Base-by-base conservation (phyloP, 192 early-diverging fungal genomes). In the Coemansia sp. region DNA sequence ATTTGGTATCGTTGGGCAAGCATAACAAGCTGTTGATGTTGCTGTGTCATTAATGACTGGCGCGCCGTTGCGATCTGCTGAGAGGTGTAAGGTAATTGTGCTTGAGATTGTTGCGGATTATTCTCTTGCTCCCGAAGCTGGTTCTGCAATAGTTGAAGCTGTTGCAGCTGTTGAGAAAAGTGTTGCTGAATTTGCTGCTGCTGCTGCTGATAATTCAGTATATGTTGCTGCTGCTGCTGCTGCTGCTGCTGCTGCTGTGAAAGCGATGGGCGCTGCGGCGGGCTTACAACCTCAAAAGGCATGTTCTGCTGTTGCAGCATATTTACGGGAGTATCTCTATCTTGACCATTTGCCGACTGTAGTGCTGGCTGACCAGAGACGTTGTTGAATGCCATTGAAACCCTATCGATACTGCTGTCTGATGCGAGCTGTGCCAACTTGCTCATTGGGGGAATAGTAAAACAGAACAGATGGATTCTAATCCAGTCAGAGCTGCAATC, bases 311-410 rank as follows among this genome's bases (percentile, higher is more conserved):
- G 77, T 26, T 26, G 26, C 15, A 70, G 64, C 61, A 73, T 74
- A 59, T 42, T 63, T 18, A 62, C 26, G 8, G 65, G 37, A 10
- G 61, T 41, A 49, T 74, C 72, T 6, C 46, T 41, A 15, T 62
- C 18, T 66, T 74, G 72, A 46, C 73, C 59, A 52, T 51, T 61
- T 19, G 59, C 63, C 36, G 73, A 42, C 40, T 72, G 69, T 40
- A 72, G 51, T 57, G 57, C 52, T 32, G 63, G 62, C 40, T 80
- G 78, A 11, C 78, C 69, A 62, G 78, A 67, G 40, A 72, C 41
- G 62, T 80, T 75, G 58, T 74, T 80, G 39, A 76, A 76, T 56
- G 73, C 73, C 78, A 80, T 80, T 65, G 66, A 48, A 42, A 55
- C 73, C 72, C 65, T 71, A 72, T 80, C 78, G 56, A 65, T 67